phyloP scores from a whole-genome alignment of 345 rosid genomes.

The Populus alba region DNA sequence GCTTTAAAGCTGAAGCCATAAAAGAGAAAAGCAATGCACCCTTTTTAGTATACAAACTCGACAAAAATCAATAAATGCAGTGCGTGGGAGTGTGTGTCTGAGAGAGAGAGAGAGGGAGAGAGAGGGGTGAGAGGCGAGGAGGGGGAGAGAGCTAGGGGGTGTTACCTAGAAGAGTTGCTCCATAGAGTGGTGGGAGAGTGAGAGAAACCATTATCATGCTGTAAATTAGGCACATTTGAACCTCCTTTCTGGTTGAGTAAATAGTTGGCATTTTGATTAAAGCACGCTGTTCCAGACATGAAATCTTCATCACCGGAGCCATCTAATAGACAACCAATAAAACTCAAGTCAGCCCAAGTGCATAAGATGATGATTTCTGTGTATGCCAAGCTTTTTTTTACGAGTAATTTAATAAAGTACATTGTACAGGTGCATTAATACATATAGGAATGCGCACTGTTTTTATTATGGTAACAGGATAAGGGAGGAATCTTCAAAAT shows the following conservation, averaged over 20 bases:
- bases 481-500: background rate
- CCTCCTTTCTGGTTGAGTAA: constrained; percentile 12
- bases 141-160: background rate
- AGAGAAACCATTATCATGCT: constrained; percentile 6
- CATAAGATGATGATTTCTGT: background rate
- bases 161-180: constrained; percentile 42
- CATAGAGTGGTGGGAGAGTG: constrained; percentile 22
- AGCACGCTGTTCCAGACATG: constrained; percentile 12
- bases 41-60: background rate
- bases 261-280: constrained; percentile 7
- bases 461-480: background rate
- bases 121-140: background rate
- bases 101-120: background rate
- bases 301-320: constrained; percentile 53
- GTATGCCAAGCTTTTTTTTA: too few relatives aligned
- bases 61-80: background rate
- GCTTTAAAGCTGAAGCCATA: background rate
- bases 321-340: constrained; percentile 19
- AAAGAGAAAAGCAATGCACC: background rate
- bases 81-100: background rate
- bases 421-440: too few relatives aligned
- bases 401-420: background rate
- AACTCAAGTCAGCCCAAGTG: background rate
- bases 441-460: background rate
- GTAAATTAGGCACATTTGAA: constrained; percentile 20